Evolutionary conservation across 2,329 filamentous ascomycete genomes (phyloP), one percentile per base, ranked within the genome.

Genomic region (Scedosporium aurantiacum): DNA sequence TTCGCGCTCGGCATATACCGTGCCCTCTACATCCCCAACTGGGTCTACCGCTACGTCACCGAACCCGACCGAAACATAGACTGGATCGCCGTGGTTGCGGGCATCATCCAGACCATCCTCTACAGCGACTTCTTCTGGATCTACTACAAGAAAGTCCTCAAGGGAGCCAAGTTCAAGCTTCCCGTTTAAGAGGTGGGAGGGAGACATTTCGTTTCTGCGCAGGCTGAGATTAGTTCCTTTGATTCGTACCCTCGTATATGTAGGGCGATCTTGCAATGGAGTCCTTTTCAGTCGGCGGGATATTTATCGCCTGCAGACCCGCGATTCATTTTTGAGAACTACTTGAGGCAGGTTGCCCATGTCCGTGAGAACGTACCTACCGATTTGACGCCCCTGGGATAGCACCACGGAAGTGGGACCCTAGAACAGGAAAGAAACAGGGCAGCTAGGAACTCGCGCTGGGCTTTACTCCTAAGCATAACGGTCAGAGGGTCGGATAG

Each of bases 51-150:
- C 61, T 97, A 93, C 76, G 83, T 89, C 67, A 82, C 83, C 59
- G 91, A 96, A 74, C 71, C 75, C 55, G 79, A 83, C 58, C 87
- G 91, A 73, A 88, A 82, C 73, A 73, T 88, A 67, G 92, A 97
- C 72, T 89, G 87, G 65, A 95, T 97, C 67, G 88, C 92, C 21
- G 88, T 97, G 59, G 71, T 94, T 64, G 94, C 95, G 3, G 94
- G 94, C 12, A 82, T 97, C 61, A 78, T 97, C 65, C 94, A 99
- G 80, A 99, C 94, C 0, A 77, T 99, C 57, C 80, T 99, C 63
- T 99, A 99, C 79, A 96, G 91, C 65, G 94, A 99, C 78, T 99
- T 99, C 79, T 99, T 99, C 83, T 99, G 92, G 82, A 93, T 99
- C 70, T 99, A 99, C 79, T 99, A 97, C 78, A 96, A 88, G 63